These are phyloP conservation scores for Pholiota microspora DNA, from an alignment of 768 basidiomycete species.

Conservation along the genomic window DNA sequence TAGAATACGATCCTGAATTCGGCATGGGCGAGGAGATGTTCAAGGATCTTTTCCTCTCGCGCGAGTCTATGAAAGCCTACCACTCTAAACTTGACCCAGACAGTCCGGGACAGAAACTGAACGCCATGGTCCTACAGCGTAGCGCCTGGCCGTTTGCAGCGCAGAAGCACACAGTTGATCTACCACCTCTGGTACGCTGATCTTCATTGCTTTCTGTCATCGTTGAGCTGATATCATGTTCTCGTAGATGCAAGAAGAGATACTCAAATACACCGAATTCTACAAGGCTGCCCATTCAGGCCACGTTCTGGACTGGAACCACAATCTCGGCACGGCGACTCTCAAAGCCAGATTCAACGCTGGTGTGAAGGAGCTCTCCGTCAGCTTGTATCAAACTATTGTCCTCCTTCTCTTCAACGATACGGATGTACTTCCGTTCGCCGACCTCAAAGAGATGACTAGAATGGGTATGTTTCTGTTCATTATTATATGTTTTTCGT, in stretches of 20 bases:
- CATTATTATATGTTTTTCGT: constrained; percentile 20
- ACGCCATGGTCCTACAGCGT: constrained; percentile 81
- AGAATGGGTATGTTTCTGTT: constrained; percentile 63
- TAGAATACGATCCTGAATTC: constrained; percentile 95
- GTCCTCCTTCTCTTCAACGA: constrained; percentile 87
- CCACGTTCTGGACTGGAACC: constrained; percentile 81
- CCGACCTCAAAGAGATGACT: constrained; percentile 65
- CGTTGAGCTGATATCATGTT: constrained; percentile 8
- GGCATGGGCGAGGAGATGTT: constrained; percentile 96
- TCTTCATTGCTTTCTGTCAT: neutral
- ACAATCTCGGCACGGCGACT: constrained; percentile 80
- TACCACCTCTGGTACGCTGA: constrained; percentile 52
- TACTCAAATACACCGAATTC: constrained; percentile 61
- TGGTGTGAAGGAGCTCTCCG: constrained; percentile 81
- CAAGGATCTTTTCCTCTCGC: constrained; percentile 78
- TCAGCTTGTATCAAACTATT: constrained; percentile 89
- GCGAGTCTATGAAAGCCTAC: constrained; percentile 70
- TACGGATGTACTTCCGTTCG: constrained; percentile 53
- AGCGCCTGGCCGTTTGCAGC: constrained; percentile 85
- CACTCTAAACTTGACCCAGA: constrained; percentile 40
- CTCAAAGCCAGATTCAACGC: constrained; percentile 66
- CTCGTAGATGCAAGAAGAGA: constrained; percentile 68
- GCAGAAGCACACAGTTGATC: constrained; percentile 45
- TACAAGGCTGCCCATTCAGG: constrained; percentile 81
- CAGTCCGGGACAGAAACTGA: constrained; percentile 48